A percentile compares a stretch with the other conserved stretches of the same genome.
phyloP scores from a whole-genome alignment of 2,329 filamentous ascomycete species.

The Karstenula rhodostoma region DNA sequence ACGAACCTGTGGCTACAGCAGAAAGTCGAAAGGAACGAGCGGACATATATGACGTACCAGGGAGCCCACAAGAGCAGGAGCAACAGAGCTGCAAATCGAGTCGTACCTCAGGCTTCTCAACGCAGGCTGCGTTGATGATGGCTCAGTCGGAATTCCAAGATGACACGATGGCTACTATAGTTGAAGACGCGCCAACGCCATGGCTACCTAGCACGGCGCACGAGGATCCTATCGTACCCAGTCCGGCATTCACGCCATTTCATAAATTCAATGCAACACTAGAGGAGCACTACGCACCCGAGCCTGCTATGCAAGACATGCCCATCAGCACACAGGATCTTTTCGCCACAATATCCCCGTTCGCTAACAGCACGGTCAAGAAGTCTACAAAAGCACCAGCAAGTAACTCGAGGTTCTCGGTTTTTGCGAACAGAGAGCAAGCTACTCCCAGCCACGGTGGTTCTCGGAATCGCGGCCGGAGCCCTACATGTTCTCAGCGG shows the following conservation, averaged over 20 bases:
- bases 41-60: constrained; percentile 20
- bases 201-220: constrained; percentile 32
- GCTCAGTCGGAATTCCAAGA: constrained; percentile 46
- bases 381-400: constrained; percentile 24
- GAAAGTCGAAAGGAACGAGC: constrained; percentile 9
- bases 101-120: constrained; percentile 41
- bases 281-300: constrained; percentile 24
- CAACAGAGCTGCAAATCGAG: constrained; percentile 18
- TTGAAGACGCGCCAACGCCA: constrained; percentile 22
- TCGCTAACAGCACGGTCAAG: constrained; percentile 53
- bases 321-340: constrained; percentile 55
- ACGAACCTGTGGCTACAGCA: neutral
- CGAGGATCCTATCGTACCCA: constrained; percentile 21
- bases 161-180: constrained; percentile 30
- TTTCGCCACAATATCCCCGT: constrained; percentile 51
- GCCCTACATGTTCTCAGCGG: constrained; percentile 34
- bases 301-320: constrained; percentile 22
- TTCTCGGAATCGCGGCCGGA: constrained; percentile 24
- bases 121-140: constrained; percentile 46
- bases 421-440: constrained; percentile 25
- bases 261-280: constrained; percentile 36
- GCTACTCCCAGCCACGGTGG: constrained; percentile 12
- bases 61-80: constrained; percentile 3
- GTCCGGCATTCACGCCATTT: constrained; percentile 41
- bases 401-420: constrained; percentile 34